Base-by-base conservation (phyloP, 805 yeast genomes). In the Starmerella geochares region DNA sequence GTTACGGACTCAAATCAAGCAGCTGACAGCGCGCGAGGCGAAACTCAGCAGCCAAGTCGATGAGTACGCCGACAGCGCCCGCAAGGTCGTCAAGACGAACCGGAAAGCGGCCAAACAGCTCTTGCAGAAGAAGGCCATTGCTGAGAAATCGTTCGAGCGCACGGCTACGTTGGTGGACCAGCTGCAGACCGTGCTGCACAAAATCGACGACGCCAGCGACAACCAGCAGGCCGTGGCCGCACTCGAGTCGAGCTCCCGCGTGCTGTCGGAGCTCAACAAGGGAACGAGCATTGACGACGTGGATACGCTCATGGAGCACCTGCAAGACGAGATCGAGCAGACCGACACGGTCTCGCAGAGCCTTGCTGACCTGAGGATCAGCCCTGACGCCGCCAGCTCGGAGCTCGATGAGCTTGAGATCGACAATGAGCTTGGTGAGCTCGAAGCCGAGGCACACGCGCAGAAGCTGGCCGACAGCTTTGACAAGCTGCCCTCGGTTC, bases 171-270 rank as follows among this genome's bases (percentile, higher is more conserved):
- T 67, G 35, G 58, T 64, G 10, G 64, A 61, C 35, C 74, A 72
- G 51, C 59, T 75, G 19, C 67, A 65, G 43, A 56, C 64, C 5
- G 63, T 74, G 2, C 57, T 70, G 46, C 60, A 57, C 48, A 69
- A 71, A 50, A 67, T 75, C 43, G 75, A 75, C 56, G 63, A 66
- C 45, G 71, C 77, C 3, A 57, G 68, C 10, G 70, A 70, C 10
- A 73, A 73, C 54, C 61, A 63, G 28, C 63, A 67, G 19, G 55
- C 74, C 5, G 46, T 71, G 7, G 61, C 60, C 16, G 71, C 73
- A 2, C 53, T 75, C 19, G 60, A 63, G 47, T 61, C 65, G 16
- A 68, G 75, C 20, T 61, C 67, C 4, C 57, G 58, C 8, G 60
- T 71, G 17, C 62, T 75, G 29, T 60, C 61, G 43, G 52, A 60